These are phyloP conservation scores for Geosiphon pyriformis DNA, from an alignment of 192 early-diverging fungal genomes.

Conservation along the genomic window DNA sequence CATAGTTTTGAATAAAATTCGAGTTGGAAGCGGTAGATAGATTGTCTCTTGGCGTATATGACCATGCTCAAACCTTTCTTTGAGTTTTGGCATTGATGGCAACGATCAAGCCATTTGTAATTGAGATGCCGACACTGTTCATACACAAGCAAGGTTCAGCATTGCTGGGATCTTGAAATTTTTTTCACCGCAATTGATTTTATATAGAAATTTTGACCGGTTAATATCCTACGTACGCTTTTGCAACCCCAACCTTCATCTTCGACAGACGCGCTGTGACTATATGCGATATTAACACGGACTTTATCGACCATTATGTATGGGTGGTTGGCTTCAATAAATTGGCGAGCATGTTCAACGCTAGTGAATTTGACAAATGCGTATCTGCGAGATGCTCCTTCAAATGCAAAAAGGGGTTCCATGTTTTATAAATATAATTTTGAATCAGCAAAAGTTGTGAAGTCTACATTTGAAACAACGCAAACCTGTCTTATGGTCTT, in stretches of 20 bases:
- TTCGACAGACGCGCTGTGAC: slow-evolving; percentile 15
- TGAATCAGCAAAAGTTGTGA: background rate
- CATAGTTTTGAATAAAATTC: background rate
- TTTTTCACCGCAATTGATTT: too few relatives aligned
- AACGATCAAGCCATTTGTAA: slow-evolving; percentile 17
- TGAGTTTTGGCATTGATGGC: slow-evolving; percentile 16
- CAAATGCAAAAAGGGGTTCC: background rate
- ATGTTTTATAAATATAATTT: background rate
- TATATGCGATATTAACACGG: slow-evolving; percentile 34
- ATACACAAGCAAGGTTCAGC: background rate
- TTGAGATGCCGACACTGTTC: slow-evolving; percentile 14
- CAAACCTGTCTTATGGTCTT: slow-evolving; percentile 36
- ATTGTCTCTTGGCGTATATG: too few relatives aligned
- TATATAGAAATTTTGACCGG: too few relatives aligned
- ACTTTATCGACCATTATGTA: slow-evolving; percentile 30
- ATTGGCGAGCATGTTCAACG: slow-evolving; percentile 39
- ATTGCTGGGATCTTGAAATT: background rate
- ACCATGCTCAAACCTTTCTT: slow-evolving; percentile 18
- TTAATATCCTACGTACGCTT: slow-evolving; percentile 5
- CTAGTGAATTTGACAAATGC: slow-evolving; percentile 42
- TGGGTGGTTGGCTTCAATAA: slow-evolving; percentile 31
- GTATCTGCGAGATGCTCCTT: slow-evolving; percentile 37
- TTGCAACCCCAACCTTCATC: slow-evolving; percentile 24
- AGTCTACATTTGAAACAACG: background rate
- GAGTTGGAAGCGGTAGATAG: background rate